Evolutionary conservation across 371 early-diverging fungal species (phyloP), one percentile per base, ranked within the genome.

Genomic region (Basidiobolus meristosporus): DNA sequence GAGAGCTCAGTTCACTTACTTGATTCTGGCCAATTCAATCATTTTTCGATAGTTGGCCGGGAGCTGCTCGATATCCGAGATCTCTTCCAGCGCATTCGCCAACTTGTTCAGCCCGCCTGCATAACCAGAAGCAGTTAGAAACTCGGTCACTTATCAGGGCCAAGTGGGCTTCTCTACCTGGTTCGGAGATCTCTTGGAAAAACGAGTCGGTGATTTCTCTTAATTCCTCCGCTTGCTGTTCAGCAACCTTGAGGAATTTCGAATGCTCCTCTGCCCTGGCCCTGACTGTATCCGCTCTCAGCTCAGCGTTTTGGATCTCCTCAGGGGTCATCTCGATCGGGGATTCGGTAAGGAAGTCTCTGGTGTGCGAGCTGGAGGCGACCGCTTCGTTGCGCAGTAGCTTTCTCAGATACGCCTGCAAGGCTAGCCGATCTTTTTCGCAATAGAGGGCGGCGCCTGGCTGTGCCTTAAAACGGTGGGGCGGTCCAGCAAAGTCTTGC

Each of bases 11-110:
- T 48, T 51, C 21, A 46, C 31, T 1, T 26, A 26, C 26, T 26
- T 26, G 26, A 26, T 26, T 44, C 68, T 56, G 9, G 69, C 73
- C 72, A 69, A 73, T 41, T 73, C 70, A 45, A 76, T 57, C 1
- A 66, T 61, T 11, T 60, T 60, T 41, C 55, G 57, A 32, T 68
- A 60, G 11, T 65, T 45, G 2, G 36, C 40, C 1, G 77, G 77
- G 12, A 76, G 42, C 4, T 65, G 46, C 0, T 50, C 44, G 15
- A 70, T 51, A 0, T 47, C 47, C 0, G 63, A 59, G 9, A 62
- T 57, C 2, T 47, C 44, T 37, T 62, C 59, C 36, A 76, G 63
- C 0, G 47, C 46, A 1, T 50, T 42, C 36, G 61, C 56, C 9
- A 68, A 33, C 2, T 57, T 40, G 1, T 51, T 31, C 10, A 69